Evolutionary conservation across 257 asterid genomes (phyloP), one percentile per base, ranked within the genome.

Genomic region (Plantago ovata): DNA sequence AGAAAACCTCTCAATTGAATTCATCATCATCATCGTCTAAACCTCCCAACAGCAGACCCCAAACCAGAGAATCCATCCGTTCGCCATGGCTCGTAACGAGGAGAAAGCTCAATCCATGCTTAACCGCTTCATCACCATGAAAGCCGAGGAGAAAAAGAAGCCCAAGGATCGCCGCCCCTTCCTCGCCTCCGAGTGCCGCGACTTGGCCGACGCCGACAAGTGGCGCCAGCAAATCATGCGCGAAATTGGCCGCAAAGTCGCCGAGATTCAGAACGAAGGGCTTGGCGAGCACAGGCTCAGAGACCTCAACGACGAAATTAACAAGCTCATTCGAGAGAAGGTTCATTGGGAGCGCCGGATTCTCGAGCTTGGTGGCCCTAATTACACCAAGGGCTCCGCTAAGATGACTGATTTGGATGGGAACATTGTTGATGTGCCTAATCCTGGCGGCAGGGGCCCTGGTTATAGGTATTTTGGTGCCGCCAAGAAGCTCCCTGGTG

Each of bases 341-440:
- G 41, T 38, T 6, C 41, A 38, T 38, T 38, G 41, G 41, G 41
- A 38, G 8, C 41, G 8, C 8, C 6, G 41, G 41, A 38, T 38
- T 8, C 8, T 38, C 8, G 8, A 38, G 8, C 41, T 38, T 38
- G 41, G 96, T 0, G 98, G 98, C 0, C 84, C 84, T 4, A 84
- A 91, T 72, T 81, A 91, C 39, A 63, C 79, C 0, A 81, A 55
- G 66, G 20, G 80, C 63, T 82, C 96, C 1, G 91, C 95, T 0
- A 92, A 92, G 75, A 92, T 92, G 98, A 92, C 96, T 48, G 98
- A 92, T 81, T 80, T 92, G 77, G 98, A 92, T 0, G 98, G 96
- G 9, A 92, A 92, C 65, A 88, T 92, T 62, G 90, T 92, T 33
- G 98, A 92, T 71, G 95, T 92, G 50, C 96, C 98, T 2, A 92